Evolutionary conservation across 179 eudicot genomes (phyloP).

Genomic region (Silene coronaria): DNA sequence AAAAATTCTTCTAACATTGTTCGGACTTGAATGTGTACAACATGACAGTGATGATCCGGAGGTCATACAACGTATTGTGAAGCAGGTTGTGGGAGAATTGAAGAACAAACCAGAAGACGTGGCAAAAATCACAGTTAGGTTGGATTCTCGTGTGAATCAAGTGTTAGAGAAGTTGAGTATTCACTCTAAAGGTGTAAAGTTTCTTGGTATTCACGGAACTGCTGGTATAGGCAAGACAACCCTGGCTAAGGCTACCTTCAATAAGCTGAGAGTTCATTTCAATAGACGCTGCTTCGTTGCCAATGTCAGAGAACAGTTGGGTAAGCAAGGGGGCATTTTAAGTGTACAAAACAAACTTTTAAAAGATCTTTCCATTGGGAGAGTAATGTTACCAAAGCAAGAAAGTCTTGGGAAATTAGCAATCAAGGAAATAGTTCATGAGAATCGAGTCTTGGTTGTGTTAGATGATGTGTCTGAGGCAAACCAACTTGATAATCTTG

Average conservation of each 20-base stretch:
- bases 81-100: slow-evolving; percentile 36
- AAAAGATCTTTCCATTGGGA: slow-evolving; percentile 23
- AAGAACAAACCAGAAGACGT: slow-evolving; percentile 43
- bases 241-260: slow-evolving; percentile 52
- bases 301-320: slow-evolving; percentile 35
- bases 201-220: slow-evolving; percentile 49
- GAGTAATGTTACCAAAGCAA: slow-evolving; percentile 2
- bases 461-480: slow-evolving; percentile 44
- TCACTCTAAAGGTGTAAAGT: slow-evolving; percentile 21
- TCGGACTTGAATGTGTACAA: background rate
- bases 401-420: slow-evolving; percentile 13
- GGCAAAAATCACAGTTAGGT: slow-evolving; percentile 40
- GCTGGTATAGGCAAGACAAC: slow-evolving; percentile 78
- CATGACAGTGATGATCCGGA: slow-evolving; percentile 37
- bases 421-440: slow-evolving; percentile 21
- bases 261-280: slow-evolving; percentile 39
- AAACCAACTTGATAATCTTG: slow-evolving; percentile 28
- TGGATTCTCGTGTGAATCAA: slow-evolving; percentile 31
- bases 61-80: slow-evolving; percentile 33
- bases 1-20: background rate
- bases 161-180: slow-evolving; percentile 30
- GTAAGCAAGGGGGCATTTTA: slow-evolving; percentile 23
- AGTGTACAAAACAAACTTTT: slow-evolving; percentile 27
- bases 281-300: slow-evolving; percentile 40
- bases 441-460: slow-evolving; percentile 34